A percentile compares a stretch with the other conserved stretches of the same genome.
Evolutionary conservation across 371 early-diverging fungal genomes (phyloP).

Genomic region (Batrachochytrium dendrobatidis): DNA sequence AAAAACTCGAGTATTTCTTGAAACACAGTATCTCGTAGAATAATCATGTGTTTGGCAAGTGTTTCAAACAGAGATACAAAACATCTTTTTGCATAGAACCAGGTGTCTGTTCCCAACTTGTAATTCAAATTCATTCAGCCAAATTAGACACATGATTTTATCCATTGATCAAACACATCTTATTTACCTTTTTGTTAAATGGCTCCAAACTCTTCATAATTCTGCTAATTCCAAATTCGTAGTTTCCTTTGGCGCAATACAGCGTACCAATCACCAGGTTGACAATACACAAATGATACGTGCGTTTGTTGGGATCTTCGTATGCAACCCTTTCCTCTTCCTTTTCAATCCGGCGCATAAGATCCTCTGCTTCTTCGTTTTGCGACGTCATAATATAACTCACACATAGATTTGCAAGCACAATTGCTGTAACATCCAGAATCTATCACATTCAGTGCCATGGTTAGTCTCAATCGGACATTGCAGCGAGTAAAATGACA

Average conservation of each 20-base stretch:
- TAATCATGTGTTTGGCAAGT: constrained; percentile 50
- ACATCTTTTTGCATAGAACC: constrained; percentile 53
- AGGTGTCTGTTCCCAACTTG: constrained; percentile 52
- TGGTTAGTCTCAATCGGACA: too few relatives aligned
- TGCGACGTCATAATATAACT: constrained; percentile 51
- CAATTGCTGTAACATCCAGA: constrained; percentile 45
- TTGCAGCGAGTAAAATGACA: neutral
- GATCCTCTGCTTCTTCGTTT: constrained; percentile 52
- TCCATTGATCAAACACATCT: neutral
- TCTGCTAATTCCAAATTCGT: constrained; percentile 50
- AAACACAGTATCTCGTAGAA: constrained; percentile 43
- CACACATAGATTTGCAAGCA: constrained; percentile 52
- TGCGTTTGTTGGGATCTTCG: constrained; percentile 40
- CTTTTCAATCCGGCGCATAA: constrained; percentile 50
- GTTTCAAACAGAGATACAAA: constrained; percentile 45
- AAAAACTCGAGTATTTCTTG: constrained; percentile 43
- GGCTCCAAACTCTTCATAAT: constrained; percentile 52
- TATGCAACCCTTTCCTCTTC: constrained; percentile 48
- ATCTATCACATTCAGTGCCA: too few relatives aligned
- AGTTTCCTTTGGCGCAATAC: constrained; percentile 54
- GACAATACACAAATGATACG: constrained; percentile 50
- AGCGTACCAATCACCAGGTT: constrained; percentile 55
- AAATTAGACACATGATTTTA: neutral
- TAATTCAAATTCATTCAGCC: too few relatives aligned
- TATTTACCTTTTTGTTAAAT: constrained; percentile 48